Percentiles rank a stretch among this genome's conserved stretches.
Conservation (phyloP, 805 yeast species). For the Metschnikowia similis region DNA sequence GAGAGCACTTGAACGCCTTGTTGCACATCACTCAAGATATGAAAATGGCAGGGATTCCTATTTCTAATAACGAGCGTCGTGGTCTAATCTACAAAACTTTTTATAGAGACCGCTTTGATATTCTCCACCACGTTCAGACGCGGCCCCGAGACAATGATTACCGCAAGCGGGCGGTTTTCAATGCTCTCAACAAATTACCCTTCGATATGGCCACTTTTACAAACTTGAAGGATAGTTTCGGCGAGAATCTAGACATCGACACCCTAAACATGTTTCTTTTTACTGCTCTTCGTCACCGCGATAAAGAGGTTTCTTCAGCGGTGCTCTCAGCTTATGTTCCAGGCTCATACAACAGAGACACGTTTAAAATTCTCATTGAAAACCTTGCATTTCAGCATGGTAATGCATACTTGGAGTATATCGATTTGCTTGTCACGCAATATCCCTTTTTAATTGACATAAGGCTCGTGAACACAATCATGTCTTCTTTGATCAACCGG, state of each 20-base stretch:
- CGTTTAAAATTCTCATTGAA: slow-evolving; percentile 15
- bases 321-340: slow-evolving; percentile 13
- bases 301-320: slow-evolving; percentile 20
- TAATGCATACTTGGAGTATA: neutral
- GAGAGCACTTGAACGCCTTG: slow-evolving; percentile 19
- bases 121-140: slow-evolving; percentile 15
- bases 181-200: slow-evolving; percentile 1
- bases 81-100: slow-evolving; percentile 26
- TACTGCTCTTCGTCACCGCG: slow-evolving; percentile 27
- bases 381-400: slow-evolving; percentile 6
- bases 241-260: slow-evolving; percentile 11
- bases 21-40: slow-evolving; percentile 27
- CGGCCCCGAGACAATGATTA: neutral
- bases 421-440: slow-evolving; percentile 2
- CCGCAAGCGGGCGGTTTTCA: neutral
- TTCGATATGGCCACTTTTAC: slow-evolving; percentile 22
- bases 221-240: slow-evolving; percentile 16
- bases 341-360: slow-evolving; percentile 7
- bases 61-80: slow-evolving; percentile 28
- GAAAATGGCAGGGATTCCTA: slow-evolving; percentile 21
- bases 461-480: slow-evolving; percentile 17
- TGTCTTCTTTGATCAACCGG: slow-evolving; percentile 14
- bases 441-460: slow-evolving; percentile 14
- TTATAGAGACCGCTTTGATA: slow-evolving; percentile 26
- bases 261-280: slow-evolving; percentile 25